Percentiles rank a stretch among this genome's conserved stretches.
Conservation (phyloP, 2,329 filamentous ascomycete genomes). For the Curvularia sp. region DNA sequence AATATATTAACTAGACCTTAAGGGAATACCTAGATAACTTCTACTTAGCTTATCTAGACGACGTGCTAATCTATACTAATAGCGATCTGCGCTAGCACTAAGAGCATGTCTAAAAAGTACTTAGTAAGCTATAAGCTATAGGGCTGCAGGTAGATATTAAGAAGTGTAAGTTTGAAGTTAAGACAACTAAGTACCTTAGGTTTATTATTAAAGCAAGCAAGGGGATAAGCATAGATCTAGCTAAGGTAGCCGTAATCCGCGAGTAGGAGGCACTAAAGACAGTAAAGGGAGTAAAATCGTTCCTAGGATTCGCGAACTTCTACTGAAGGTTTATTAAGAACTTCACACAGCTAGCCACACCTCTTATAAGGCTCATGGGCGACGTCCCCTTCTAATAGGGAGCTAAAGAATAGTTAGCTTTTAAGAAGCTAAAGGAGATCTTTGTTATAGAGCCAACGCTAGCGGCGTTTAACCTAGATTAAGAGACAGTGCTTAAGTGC, state of each 20-base stretch:
- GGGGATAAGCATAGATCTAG: neutral
- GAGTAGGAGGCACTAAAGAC: neutral
- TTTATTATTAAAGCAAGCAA: constrained; percentile 2
- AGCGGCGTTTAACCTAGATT: too few relatives aligned
- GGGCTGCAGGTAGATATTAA: neutral
- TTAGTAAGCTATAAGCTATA: neutral
- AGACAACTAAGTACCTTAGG: neutral
- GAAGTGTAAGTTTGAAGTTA: constrained; percentile 3
- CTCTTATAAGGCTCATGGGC: neutral
- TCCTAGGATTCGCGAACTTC: too few relatives aligned
- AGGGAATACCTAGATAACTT: too few relatives aligned
- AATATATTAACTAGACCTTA: too few relatives aligned
- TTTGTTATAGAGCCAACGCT: too few relatives aligned
- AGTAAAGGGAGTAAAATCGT: neutral
- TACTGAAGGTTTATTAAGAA: too few relatives aligned
- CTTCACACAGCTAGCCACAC: neutral
- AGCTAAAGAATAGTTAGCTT: neutral
- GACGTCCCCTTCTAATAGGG: neutral
- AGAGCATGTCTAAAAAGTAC: neutral
- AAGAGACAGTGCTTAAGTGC: neutral
- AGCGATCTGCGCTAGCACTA: too few relatives aligned
- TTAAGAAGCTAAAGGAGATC: too few relatives aligned
- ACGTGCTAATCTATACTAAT: neutral
- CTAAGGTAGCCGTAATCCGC: neutral
- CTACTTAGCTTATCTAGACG: too few relatives aligned